Evolutionary conservation across 306 rosid genomes (phyloP).

Genomic region (Calophaca sinica): DNA sequence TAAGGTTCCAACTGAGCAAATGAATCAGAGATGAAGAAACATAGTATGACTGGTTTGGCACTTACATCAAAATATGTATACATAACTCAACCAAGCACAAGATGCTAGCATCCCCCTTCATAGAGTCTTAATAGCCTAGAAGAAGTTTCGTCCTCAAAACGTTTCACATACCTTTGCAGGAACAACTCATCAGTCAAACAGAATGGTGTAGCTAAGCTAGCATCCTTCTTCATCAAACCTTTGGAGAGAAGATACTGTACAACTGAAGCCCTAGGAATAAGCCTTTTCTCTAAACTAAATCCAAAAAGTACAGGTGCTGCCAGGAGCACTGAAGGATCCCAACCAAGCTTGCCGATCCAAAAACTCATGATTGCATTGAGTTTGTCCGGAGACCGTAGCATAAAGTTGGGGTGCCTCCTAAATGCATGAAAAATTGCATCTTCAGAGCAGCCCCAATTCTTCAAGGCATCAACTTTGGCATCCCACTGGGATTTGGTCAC

Average conservation of each 20-base stretch:
- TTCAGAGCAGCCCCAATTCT: constrained; percentile 67
- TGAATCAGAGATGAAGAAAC: constrained; percentile 5
- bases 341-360: constrained; percentile 51
- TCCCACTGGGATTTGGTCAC: constrained; percentile 50
- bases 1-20: too few relatives aligned
- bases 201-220: constrained; percentile 23
- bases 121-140: constrained; percentile 35
- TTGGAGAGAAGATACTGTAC: constrained; percentile 42
- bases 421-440: constrained; percentile 48
- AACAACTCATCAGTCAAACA: constrained; percentile 1
- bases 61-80: background rate
- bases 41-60: background rate
- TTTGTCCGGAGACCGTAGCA: constrained; percentile 52
- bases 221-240: constrained; percentile 45
- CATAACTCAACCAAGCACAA: background rate
- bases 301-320: background rate
- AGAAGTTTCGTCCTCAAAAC: constrained; percentile 14
- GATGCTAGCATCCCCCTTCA: background rate
- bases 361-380: constrained; percentile 49
- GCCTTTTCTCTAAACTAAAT: constrained; percentile 53
- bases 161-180: constrained; percentile 41
- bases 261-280: constrained; percentile 53
- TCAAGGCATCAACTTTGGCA: constrained; percentile 48
- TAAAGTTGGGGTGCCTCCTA: constrained; percentile 43
- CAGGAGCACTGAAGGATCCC: constrained; percentile 25